These are phyloP conservation scores for Lactifluus hygrophoroides DNA, from an alignment of 768 basidiomycete genomes.

Conservation along the genomic window DNA sequence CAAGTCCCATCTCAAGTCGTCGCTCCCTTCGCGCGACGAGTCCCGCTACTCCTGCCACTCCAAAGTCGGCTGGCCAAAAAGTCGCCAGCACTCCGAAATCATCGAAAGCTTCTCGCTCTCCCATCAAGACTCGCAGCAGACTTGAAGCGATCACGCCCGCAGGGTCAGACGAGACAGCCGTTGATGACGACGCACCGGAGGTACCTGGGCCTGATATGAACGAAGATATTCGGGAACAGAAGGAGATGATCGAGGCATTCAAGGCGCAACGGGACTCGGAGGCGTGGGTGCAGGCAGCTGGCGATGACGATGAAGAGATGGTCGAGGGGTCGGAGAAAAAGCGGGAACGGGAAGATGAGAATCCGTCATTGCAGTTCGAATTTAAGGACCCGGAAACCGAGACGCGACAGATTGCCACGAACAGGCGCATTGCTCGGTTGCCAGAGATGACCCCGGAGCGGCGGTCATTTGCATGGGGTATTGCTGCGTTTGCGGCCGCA, in stretches of 20 bases:
- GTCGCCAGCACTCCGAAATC: constrained; percentile 29
- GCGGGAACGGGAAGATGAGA: constrained; percentile 48
- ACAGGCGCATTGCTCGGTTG: constrained; percentile 52
- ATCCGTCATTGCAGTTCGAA: constrained; percentile 45
- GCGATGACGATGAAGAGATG: constrained; percentile 21
- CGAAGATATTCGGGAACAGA: constrained; percentile 69
- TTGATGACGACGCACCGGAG: constrained; percentile 47
- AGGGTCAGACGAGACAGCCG: constrained; percentile 54
- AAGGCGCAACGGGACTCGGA: constrained; percentile 51
- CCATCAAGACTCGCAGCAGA: constrained; percentile 31
- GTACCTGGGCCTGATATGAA: constrained; percentile 54
- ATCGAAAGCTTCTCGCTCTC: constrained; percentile 29
- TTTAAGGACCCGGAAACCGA: constrained; percentile 60
- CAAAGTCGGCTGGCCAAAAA: constrained; percentile 28
- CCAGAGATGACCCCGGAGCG: constrained; percentile 49
- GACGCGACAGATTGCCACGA: constrained; percentile 50
- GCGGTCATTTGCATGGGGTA: constrained; percentile 76
- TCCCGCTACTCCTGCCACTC: constrained; percentile 31
- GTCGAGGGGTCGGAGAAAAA: constrained; percentile 27
- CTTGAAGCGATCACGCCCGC: constrained; percentile 35
- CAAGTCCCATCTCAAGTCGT: constrained; percentile 27
- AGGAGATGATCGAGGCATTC: constrained; percentile 62
- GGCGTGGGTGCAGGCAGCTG: constrained; percentile 21
- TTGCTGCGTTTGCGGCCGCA: constrained; percentile 76
- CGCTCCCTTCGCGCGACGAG: constrained; percentile 37